phyloP scores from a whole-genome alignment of 2,329 filamentous ascomycete species.

The Cordyceps fumosorosea region DNA sequence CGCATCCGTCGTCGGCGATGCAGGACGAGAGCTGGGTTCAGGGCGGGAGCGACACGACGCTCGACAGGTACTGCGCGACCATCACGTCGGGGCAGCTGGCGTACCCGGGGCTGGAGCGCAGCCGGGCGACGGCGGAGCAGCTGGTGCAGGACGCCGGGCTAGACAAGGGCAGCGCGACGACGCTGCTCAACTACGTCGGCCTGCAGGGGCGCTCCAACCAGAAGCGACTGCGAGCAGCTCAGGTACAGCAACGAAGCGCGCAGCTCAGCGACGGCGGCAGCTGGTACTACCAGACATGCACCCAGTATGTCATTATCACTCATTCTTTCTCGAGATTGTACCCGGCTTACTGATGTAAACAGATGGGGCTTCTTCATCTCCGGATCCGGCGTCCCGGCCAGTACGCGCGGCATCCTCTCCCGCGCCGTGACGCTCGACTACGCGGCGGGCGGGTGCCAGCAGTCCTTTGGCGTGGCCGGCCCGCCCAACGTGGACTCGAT shows the following conservation, averaged over 20 bases:
- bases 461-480: slow-evolving; percentile 61
- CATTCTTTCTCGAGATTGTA: not conserved
- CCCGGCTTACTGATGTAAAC: not conserved
- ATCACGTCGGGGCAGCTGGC: slow-evolving; percentile 35
- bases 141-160: slow-evolving; percentile 38
- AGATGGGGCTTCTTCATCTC: slow-evolving; percentile 76
- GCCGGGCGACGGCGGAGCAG: slow-evolving; percentile 28
- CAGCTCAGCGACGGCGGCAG: slow-evolving; percentile 23
- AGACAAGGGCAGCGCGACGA: slow-evolving; percentile 30
- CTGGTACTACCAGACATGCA: slow-evolving; percentile 50
- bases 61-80: slow-evolving; percentile 43
- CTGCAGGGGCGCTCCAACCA: not conserved
- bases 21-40: slow-evolving; percentile 51
- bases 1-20: slow-evolving; percentile 34
- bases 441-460: slow-evolving; percentile 53
- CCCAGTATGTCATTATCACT: slow-evolving; percentile 33
- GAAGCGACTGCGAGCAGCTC: not conserved
- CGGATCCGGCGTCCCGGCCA: slow-evolving; percentile 59
- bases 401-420: slow-evolving; percentile 63
- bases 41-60: slow-evolving; percentile 30
- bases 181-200: slow-evolving; percentile 48
- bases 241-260: not conserved
- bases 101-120: slow-evolving; percentile 33
- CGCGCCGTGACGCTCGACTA: slow-evolving; percentile 61
- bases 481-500: slow-evolving; percentile 58